A percentile compares a stretch with the other conserved stretches of the same genome.
Evolutionary conservation across 371 early-diverging fungal species (phyloP).

Genomic region (Rhizopus delemar): DNA sequence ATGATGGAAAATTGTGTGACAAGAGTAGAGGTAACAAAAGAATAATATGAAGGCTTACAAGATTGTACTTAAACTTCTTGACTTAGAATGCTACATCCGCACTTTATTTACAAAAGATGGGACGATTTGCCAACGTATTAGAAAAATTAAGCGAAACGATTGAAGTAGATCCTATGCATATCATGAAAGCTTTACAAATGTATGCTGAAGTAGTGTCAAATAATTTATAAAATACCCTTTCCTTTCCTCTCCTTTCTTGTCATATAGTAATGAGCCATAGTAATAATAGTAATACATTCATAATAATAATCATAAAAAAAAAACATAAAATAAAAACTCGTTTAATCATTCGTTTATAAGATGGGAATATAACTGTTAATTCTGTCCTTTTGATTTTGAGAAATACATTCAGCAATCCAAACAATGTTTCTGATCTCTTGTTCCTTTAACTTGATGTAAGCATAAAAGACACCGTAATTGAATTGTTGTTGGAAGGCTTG

Average conservation of each 20-base stretch:
- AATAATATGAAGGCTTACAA: not conserved
- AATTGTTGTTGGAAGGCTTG: conserved; percentile 95
- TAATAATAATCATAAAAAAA: not conserved
- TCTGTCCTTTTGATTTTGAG: conserved; percentile 94
- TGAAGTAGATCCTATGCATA: conserved; percentile 58
- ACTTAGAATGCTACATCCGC: conserved; percentile 60
- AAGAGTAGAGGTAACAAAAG: conserved; percentile 54
- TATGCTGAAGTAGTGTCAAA: conserved; percentile 47
- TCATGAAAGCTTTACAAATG: conserved; percentile 65
- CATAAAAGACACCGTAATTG: conserved; percentile 95
- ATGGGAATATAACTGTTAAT: conserved; percentile 93
- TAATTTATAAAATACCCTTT: conserved; percentile 1
- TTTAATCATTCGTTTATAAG: conserved; percentile 11
- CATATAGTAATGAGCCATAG: not conserved
- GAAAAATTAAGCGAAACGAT: conserved; percentile 61
- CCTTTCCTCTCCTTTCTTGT: conserved; percentile 6
- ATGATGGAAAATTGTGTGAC: conserved; percentile 64
- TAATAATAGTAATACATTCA: not conserved
- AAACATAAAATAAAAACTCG: conserved; percentile 2
- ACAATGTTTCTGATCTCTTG: conserved; percentile 99
- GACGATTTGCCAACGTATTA: conserved; percentile 55
- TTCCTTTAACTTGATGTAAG: conserved; percentile 97
- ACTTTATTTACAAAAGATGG: conserved; percentile 60
- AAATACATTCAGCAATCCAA: conserved; percentile 99
- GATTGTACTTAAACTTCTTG: not conserved